phyloP scores from a whole-genome alignment of 2,329 filamentous ascomycete genomes.

The Zymoseptoria ardabiliae region DNA sequence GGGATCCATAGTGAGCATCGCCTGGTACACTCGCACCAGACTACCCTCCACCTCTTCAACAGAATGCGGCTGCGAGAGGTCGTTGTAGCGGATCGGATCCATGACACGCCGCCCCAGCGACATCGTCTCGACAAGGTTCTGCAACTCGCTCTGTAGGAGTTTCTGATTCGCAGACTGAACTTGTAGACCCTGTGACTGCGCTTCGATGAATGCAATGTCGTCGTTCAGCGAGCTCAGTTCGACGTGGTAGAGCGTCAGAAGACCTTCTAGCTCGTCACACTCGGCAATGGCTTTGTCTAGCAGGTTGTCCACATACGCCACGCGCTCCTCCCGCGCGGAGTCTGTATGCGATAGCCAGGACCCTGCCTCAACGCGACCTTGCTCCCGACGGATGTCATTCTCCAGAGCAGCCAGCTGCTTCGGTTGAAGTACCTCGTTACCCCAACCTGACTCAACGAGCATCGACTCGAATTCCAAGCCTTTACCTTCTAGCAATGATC shows the following conservation, averaged over 20 bases:
- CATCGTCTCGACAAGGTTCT: constrained; percentile 82
- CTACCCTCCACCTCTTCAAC: constrained; percentile 71
- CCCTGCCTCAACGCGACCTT: constrained; percentile 84
- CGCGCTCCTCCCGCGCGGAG: constrained; percentile 75
- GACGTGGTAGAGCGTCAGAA: constrained; percentile 88
- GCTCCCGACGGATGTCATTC: constrained; percentile 74
- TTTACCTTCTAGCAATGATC: constrained; percentile 64
- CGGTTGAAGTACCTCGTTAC: constrained; percentile 65
- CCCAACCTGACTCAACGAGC: constrained; percentile 84
- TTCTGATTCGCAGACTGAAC: constrained; percentile 97
- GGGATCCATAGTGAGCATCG: constrained; percentile 89
- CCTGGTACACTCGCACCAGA: constrained; percentile 77
- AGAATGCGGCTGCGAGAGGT: constrained; percentile 62
- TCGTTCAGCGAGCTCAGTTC: constrained; percentile 90
- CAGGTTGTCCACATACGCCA: constrained; percentile 75
- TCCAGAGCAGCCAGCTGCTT: constrained; percentile 75
- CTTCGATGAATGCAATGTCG: constrained; percentile 94
- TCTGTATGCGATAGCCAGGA: constrained; percentile 79
- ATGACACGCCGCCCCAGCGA: constrained; percentile 75
- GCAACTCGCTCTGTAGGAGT: constrained; percentile 79
- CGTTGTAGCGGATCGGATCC: constrained; percentile 63
- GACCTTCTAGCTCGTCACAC: constrained; percentile 91
- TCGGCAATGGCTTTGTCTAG: constrained; percentile 88
- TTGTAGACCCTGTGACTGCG: constrained; percentile 91
- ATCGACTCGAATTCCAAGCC: constrained; percentile 75